Base-by-base conservation (phyloP, 495 filamentous ascomycete species). In the Sordaria brevicollis region DNA sequence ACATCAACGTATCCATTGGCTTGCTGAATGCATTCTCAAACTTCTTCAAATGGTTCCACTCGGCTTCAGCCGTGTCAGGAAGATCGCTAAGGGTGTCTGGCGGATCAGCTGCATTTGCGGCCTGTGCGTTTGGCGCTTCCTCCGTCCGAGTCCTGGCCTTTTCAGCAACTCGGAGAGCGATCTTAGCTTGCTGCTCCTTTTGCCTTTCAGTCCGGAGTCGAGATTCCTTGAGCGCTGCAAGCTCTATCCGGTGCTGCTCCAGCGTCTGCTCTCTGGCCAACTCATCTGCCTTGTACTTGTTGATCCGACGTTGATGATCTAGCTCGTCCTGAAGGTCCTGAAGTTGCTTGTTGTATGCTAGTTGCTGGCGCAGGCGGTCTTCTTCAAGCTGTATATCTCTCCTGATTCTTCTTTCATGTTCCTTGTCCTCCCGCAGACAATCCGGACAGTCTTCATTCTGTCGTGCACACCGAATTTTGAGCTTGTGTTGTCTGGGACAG, bases 1-100 rank as follows among this genome's bases (percentile, higher is more conserved):
- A 75, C 86, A 93, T 92, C 7, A 94, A 72, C 0, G 78, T 70
- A 70, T 95, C 92, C 17, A 94, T 78, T 4, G 85, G 82, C 3
- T 72, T 71, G 72, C 86, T 92, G 13, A 72, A n/a, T 2, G 84
- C 83, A 15, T 78, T 78, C 34, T 86, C 81, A 17, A 75, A 74
- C 6, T 75, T 6, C 71, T 92, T 92, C 68, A 89, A 84, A 10
- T 78, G 75, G 3, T 89, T 72, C 91, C 91, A 93, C 36, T 91
- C 86, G 3, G 71, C 72, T 36, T 76, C 74, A 0, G 87, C 76
- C n/a, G 75, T 67, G 17, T 54, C 54, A 10, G 54, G 49, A 57
- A 57, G 49, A 2, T 57, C 49, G 1, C 49, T 6, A 8, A 31
- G 21, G 1, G 49, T 2, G 8, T 57, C 21, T 3, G 13, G 5